Evolutionary conservation across 306 rosid species (phyloP).

Genomic region (Biancaea sappan): DNA sequence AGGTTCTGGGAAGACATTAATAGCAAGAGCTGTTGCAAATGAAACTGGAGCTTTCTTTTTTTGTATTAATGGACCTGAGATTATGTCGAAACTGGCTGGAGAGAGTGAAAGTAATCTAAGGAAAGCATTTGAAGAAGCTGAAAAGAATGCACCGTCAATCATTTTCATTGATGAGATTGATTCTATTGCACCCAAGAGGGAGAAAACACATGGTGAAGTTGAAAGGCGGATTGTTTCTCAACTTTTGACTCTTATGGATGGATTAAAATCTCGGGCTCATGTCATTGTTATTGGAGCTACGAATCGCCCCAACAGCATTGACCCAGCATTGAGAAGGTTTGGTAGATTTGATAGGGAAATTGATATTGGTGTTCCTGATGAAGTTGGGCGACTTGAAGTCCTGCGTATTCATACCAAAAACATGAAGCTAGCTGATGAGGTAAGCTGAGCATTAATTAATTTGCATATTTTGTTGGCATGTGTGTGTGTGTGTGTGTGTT

Average conservation of each 20-base stretch:
- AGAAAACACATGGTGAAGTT: constrained; percentile 71
- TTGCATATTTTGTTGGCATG: neutral
- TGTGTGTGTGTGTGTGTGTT: neutral
- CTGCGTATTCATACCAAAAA: constrained; percentile 74
- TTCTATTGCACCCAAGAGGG: constrained; percentile 72
- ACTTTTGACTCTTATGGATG: constrained; percentile 73
- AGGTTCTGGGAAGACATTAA: constrained; percentile 66
- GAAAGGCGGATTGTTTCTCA: constrained; percentile 74
- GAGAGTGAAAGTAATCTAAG: constrained; percentile 76
- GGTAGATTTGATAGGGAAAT: constrained; percentile 76
- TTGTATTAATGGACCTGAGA: constrained; percentile 68
- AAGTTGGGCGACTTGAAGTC: constrained; percentile 70
- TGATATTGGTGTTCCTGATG: constrained; percentile 78
- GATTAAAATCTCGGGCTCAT: constrained; percentile 64
- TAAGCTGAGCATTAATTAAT: constrained; percentile 33
- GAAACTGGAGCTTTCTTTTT: constrained; percentile 75
- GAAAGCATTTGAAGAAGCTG: constrained; percentile 77
- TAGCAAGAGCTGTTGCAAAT: constrained; percentile 71
- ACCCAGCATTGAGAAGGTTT: constrained; percentile 69
- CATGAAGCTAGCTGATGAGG: constrained; percentile 77
- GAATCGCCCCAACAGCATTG: constrained; percentile 73
- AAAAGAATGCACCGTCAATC: too few species aligned
- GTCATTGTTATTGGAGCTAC: constrained; percentile 75
- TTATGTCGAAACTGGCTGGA: constrained; percentile 71
- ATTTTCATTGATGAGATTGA: constrained; percentile 73